Conservation (phyloP, 2,329 filamentous ascomycete genomes). For the Neofusicoccum sp. region DNA sequence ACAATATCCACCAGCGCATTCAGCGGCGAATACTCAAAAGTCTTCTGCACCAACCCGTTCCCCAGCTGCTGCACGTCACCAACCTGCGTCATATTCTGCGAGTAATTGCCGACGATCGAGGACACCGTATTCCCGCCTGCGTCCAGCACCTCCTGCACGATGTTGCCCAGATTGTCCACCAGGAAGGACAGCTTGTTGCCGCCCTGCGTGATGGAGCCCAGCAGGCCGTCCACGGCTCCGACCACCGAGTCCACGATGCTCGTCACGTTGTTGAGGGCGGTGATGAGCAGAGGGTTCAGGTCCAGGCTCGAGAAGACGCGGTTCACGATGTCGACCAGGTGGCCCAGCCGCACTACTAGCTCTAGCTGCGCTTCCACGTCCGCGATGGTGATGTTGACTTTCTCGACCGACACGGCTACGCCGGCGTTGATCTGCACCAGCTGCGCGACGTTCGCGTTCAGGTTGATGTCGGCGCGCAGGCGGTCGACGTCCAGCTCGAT, state of each 20-base stretch:
- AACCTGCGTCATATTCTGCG: constrained; percentile 59
- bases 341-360: constrained; percentile 58
- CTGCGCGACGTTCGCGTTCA: constrained; percentile 59
- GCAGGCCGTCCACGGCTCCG: constrained; percentile 57
- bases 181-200: constrained; percentile 55
- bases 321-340: constrained; percentile 61
- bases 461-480: constrained; percentile 58
- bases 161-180: constrained; percentile 62
- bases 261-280: constrained; percentile 54
- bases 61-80: constrained; percentile 35
- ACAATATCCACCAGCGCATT: constrained; percentile 55
- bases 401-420: constrained; percentile 46
- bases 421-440: constrained; percentile 55
- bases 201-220: constrained; percentile 59
- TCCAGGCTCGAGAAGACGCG: constrained; percentile 59
- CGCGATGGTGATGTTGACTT: constrained; percentile 61
- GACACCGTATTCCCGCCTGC: constrained; percentile 46
- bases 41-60: constrained; percentile 49
- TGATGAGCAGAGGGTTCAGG: constrained; percentile 60
- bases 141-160: constrained; percentile 58
- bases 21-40: constrained; percentile 52
- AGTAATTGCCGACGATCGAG: constrained; percentile 58
- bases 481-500: constrained; percentile 63
- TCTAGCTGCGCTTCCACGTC: constrained; percentile 61
- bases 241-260: constrained; percentile 50